Conservation (phyloP, 805 yeast species). For the Henningerozyma blattae region DNA sequence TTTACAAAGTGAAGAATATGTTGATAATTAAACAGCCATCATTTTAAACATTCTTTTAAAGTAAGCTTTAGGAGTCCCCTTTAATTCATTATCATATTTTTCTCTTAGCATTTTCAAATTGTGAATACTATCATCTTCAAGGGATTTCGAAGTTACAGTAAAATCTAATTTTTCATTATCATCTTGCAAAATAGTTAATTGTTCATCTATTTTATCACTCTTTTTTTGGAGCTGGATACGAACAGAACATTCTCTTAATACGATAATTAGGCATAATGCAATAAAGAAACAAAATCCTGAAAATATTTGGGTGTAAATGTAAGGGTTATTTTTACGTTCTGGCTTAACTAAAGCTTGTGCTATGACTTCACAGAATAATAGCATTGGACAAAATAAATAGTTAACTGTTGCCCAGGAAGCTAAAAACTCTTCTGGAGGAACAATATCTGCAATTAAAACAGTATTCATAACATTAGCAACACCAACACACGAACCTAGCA, state of each 20-base stretch:
- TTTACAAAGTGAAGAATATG: no score
- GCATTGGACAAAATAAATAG: constrained; percentile 19
- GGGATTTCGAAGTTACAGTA: constrained; percentile 2
- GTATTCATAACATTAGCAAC: constrained; percentile 33
- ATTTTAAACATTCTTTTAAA: constrained; percentile 17
- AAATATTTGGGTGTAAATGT: constrained; percentile 47
- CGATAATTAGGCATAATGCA: constrained; percentile 31
- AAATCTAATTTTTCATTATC: constrained; percentile 1
- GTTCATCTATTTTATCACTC: constrained; percentile 2
- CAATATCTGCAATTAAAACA: constrained; percentile 31
- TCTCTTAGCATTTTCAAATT: background rate
- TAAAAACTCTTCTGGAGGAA: constrained; percentile 26
- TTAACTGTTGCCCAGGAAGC: constrained; percentile 30
- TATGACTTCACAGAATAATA: constrained; percentile 40
- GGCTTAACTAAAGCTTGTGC: constrained; percentile 35
- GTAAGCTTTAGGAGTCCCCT: constrained; percentile 10
- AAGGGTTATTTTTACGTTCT: constrained; percentile 28
- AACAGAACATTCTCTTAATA: constrained; percentile 43
- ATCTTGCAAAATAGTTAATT: constrained; percentile 1
- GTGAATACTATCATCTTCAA: background rate
- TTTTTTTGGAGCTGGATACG: constrained; percentile 4
- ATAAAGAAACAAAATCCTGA: constrained; percentile 39
- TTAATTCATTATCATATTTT: constrained; percentile 10
- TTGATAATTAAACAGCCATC: constrained; percentile 11
- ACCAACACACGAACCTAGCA: constrained; percentile 35